Conservation (phyloP, 2,329 filamentous ascomycete species). For the Aspergillus sp. region DNA sequence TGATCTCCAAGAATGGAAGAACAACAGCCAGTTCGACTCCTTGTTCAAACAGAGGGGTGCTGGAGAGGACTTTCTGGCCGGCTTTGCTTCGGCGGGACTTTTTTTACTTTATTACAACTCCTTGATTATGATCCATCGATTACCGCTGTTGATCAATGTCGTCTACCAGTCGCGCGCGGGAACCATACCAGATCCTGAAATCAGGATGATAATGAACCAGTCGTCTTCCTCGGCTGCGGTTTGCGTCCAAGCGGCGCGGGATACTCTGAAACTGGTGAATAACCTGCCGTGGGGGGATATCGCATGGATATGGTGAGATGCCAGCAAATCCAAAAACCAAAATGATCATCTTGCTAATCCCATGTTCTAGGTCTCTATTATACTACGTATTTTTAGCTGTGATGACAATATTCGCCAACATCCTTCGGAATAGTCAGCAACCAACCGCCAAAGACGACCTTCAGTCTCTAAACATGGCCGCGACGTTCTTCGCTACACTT, state of each 20-base stretch:
- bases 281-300: conserved; percentile 93
- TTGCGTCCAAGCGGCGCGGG: conserved; percentile 84
- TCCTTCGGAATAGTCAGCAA: conserved; percentile 85
- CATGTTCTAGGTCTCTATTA: conserved; percentile 65
- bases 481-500: conserved; percentile 82
- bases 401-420: conserved; percentile 89
- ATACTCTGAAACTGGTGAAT: conserved; percentile 86
- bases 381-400: conserved; percentile 93
- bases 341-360: not conserved
- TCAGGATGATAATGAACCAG: conserved; percentile 74
- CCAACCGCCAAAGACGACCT: conserved; percentile 79
- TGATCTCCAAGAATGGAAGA: conserved; percentile 87
- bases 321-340: not conserved
- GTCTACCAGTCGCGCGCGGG: conserved; percentile 85
- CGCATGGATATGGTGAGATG: conserved; percentile 81
- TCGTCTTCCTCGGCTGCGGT: conserved; percentile 85
- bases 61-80: conserved; percentile 80
- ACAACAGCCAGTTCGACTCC: conserved; percentile 82
- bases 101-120: conserved; percentile 97
- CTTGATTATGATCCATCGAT: conserved; percentile 90
- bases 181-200: conserved; percentile 42
- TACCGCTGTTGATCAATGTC: conserved; percentile 90
- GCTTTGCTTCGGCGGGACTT: conserved; percentile 84
- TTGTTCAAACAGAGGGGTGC: conserved; percentile 86
- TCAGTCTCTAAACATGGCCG: conserved; percentile 81